phyloP scores from a whole-genome alignment of 768 basidiomycete species.

The Phlebiopsis gigantea region DNA sequence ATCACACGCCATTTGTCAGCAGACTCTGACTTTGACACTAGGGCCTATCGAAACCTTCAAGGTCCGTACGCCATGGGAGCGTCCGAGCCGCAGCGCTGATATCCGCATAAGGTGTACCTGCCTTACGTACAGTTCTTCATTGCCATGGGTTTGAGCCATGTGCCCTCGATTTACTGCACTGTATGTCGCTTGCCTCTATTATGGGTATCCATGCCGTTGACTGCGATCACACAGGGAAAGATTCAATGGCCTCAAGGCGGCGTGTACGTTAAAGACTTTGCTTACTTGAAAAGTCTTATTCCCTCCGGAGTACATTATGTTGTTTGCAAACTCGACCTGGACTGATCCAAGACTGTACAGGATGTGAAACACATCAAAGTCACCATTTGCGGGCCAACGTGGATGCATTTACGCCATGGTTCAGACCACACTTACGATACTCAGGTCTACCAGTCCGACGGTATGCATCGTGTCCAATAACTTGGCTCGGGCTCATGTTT shows the following conservation, averaged over 20 bases:
- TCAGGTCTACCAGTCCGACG: slow-evolving; percentile 54
- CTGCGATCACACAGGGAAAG: slow-evolving; percentile 41
- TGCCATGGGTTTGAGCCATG: slow-evolving; percentile 16
- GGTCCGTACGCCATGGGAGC: slow-evolving; percentile 26
- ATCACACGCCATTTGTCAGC: too few species aligned
- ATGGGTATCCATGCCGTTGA: background rate
- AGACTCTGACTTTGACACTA: background rate
- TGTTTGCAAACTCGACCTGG: background rate
- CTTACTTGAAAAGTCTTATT: slow-evolving; percentile 50
- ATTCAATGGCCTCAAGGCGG: slow-evolving; percentile 52
- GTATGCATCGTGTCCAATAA: slow-evolving; percentile 25
- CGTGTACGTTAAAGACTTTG: slow-evolving; percentile 58
- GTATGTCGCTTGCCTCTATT: slow-evolving; percentile 7
- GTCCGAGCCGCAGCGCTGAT: slow-evolving; percentile 2
- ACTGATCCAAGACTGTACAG: slow-evolving; percentile 24
- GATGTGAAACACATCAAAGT: slow-evolving; percentile 64
- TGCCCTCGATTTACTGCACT: slow-evolving; percentile 17
- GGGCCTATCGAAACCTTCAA: slow-evolving; percentile 30
- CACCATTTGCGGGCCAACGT: slow-evolving; percentile 63
- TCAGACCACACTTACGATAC: slow-evolving; percentile 48
- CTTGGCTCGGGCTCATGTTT: slow-evolving; percentile 9
- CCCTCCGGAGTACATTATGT: slow-evolving; percentile 39
- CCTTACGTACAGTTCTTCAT: slow-evolving; percentile 20
- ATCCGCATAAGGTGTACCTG: slow-evolving; percentile 13
- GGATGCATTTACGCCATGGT: slow-evolving; percentile 68